These are phyloP conservation scores for Xylariales sp. DNA, from an alignment of 2,329 filamentous ascomycete species.

Conservation along the genomic window DNA sequence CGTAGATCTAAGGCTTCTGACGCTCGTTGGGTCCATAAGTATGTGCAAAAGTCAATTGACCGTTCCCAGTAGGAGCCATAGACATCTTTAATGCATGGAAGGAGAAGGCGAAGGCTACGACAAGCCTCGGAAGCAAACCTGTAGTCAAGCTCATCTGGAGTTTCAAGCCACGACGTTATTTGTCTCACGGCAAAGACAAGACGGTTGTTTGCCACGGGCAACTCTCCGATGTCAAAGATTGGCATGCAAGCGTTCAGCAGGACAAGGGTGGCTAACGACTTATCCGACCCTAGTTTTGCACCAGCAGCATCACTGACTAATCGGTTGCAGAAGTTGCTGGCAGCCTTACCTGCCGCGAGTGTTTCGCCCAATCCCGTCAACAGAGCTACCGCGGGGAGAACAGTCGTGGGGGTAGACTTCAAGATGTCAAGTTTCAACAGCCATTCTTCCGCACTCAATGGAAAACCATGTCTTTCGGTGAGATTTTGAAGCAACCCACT, in stretches of 20 bases:
- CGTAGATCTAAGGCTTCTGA: slow-evolving; percentile 39
- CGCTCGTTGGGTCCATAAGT: slow-evolving; percentile 49
- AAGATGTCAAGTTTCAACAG: slow-evolving; percentile 40
- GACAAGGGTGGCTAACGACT: slow-evolving; percentile 44
- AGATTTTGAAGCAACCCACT: slow-evolving; percentile 43
- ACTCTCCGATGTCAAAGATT: slow-evolving; percentile 45
- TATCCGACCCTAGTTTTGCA: slow-evolving; percentile 35
- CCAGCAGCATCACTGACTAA: slow-evolving; percentile 58
- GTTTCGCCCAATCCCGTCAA: slow-evolving; percentile 48
- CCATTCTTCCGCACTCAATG: slow-evolving; percentile 40
- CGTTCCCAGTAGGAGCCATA: slow-evolving; percentile 87
- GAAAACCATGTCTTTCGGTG: slow-evolving; percentile 42
- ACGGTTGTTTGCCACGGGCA: slow-evolving; percentile 62
- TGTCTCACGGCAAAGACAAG: slow-evolving; percentile 80
- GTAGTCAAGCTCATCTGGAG: slow-evolving; percentile 36
- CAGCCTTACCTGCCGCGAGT: slow-evolving; percentile 40
- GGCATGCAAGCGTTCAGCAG: slow-evolving; percentile 49
- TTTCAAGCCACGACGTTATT: slow-evolving; percentile 66
- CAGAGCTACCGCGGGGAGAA: slow-evolving; percentile 45
- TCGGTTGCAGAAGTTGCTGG: slow-evolving; percentile 53
- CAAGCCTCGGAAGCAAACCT: slow-evolving; percentile 47
- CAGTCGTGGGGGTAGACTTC: slow-evolving; percentile 40
- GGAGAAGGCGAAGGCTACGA: slow-evolving; percentile 53
- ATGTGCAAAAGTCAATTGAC: slow-evolving; percentile 52
- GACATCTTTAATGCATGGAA: slow-evolving; percentile 73